phyloP scores from a whole-genome alignment of 177 flowering plant species.

The Vitis hybrid region DNA sequence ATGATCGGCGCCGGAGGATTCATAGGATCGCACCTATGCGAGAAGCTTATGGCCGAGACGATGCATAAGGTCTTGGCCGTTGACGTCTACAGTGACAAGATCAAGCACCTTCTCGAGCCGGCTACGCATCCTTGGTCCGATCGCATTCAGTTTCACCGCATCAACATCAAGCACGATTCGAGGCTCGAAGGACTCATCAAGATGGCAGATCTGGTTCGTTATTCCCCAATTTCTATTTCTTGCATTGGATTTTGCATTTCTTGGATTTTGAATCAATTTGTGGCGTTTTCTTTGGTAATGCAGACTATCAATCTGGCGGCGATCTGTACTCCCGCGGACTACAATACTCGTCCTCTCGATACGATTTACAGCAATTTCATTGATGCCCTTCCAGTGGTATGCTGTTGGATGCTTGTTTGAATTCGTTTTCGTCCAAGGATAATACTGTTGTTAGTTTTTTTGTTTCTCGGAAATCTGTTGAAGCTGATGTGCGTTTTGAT shows the following conservation, averaged over 20 bases:
- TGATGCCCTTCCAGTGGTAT: conserved; percentile 96
- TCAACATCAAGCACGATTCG: conserved; percentile 95
- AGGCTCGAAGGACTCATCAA: conserved; percentile 95
- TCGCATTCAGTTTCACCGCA: conserved; percentile 88
- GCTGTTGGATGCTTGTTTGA: conserved; percentile 6
- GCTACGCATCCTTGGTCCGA: conserved; percentile 49
- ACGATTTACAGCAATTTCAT: conserved; percentile 98
- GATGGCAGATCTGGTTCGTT: conserved; percentile 88
- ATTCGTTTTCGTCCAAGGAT: conserved; percentile 2
- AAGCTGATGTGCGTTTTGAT: conserved; percentile 18
- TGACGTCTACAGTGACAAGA: conserved; percentile 92
- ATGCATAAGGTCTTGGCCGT: conserved; percentile 84
- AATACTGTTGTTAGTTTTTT: conserved; percentile 2
- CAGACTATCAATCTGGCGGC: conserved; percentile 97
- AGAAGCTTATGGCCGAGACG: conserved; percentile 83
- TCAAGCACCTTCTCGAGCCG: conserved; percentile 87
- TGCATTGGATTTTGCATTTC: conserved; percentile 4
- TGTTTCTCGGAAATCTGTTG: not conserved
- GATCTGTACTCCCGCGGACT: conserved; percentile 98
- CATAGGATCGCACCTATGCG: conserved; percentile 98
- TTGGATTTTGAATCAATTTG: not conserved
- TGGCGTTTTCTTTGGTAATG: conserved; percentile 13
- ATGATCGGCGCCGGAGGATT: conserved; percentile 99
- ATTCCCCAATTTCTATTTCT: not conserved
- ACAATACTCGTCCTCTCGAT: conserved; percentile 94